Base-by-base conservation (phyloP, 2,329 filamentous ascomycete species). In the Lithohypha guttulata region DNA sequence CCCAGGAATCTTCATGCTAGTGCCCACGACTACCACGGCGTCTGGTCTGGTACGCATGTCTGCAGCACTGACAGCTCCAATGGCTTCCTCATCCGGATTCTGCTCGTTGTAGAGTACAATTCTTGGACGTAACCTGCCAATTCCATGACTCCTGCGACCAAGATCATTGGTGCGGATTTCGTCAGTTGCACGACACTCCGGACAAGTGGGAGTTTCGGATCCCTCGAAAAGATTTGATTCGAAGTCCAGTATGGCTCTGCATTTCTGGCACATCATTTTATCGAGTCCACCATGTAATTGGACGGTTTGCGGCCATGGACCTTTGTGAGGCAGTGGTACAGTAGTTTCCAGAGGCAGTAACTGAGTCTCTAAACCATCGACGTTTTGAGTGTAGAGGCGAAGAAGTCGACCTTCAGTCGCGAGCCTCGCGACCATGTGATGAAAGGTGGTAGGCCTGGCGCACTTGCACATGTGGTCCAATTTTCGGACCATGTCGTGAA, bases 81-180 rank as follows among this genome's bases (percentile, higher is more conserved):
- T 98, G 10, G 91, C 89, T 51, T 95, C 89, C 50, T 91, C 85
- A 49, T 98, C 91, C 0, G 91, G 91, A 56, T 96, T 95, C 58
- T 84, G 81, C 59, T 98, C 91, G 57, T 96, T 95, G 66, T 98
- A 98, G 7, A 98, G 71, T 3, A 96, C 89, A 66, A 98, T 95
- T 42, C 91, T 77, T 15, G 91, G 91, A 15, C 91, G 77, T 46
- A 98, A 66, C 45, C 84, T 78, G 28, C 91, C 91, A 52, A 98
- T 82, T 1, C 91, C 91, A 55, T 95, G 91, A 55, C 87, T 93
- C 43, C 91, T 78, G 62, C 94, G 89, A 34, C 87, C 86, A 9
- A 79, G 82, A 46, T 77, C 69, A 3, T 71, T 70, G 11, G 81
- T 83, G 53, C 91, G 82, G 33, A 87, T 74, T 42, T 75, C 62